Evolutionary conservation across 164 flowering plant genomes (phyloP), one percentile per base, ranked within the genome.

Genomic region (Malania oleifera): DNA sequence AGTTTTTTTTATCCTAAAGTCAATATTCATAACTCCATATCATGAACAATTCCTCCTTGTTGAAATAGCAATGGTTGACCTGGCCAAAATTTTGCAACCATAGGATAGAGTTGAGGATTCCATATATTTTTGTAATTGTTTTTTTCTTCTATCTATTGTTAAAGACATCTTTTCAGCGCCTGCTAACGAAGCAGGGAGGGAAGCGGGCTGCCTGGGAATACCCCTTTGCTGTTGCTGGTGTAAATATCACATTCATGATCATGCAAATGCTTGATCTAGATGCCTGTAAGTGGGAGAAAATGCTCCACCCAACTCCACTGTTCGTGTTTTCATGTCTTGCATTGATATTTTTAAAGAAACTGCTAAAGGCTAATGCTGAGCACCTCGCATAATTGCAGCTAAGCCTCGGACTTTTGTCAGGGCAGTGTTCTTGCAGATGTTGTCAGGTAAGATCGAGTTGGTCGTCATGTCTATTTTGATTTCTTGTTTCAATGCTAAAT

Each of bases 181-280:
- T 91, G 52, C 41, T 91, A 56, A 71, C 76, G 44, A 87, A 91
- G 75, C 86, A 87, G 57, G 86, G 80, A 24, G 96, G 95, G 28
- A 77, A 86, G 52, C 70, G 89, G 65, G 80, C 89, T 24, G 74
- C 78, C 12, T 91, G 98, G 98, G 96, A 91, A 65, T 91, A 91
- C 60, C 98, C 98, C 15, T 88, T 91, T 64, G 96, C 97, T 37
- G 96, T 83, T 54, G 97, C 97, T 61, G 95, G 97, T 64, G 87
- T 90, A 62, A 90, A 90, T 66, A 79, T 91, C 49, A 87, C 97
- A 60, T 91, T 91, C 67, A 91, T 91, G 98, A 75, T 91, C 62
- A 82, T 86, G 82, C 91, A 91, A 64, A 91, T 91, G 95, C 86
- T 91, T 68, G 91, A 91, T 61, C 77, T 88, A 46, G 82, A 86